Conservation (phyloP, 805 yeast species). For the Kockiozyma suomiensis region DNA sequence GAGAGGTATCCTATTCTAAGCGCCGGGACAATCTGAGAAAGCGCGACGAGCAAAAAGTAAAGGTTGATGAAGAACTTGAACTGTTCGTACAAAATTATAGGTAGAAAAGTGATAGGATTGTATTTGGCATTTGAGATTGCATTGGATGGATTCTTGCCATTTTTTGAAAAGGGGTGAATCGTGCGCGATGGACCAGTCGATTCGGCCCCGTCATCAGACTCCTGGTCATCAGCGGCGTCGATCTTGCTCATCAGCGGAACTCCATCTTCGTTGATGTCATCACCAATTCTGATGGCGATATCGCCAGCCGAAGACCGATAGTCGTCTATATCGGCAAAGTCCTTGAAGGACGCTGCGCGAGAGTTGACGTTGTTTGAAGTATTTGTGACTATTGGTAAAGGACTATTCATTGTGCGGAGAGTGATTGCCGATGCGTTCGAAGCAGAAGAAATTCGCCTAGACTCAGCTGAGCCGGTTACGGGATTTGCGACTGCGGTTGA, state of each 20-base stretch:
- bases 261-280: constrained; percentile 29
- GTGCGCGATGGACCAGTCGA: constrained; percentile 28
- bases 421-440: constrained; percentile 33
- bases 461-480: background rate
- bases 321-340: constrained; percentile 27
- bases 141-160: constrained; percentile 54
- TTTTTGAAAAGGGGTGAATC: constrained; percentile 26
- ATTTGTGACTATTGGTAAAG: background rate
- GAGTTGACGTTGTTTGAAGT: constrained; percentile 11
- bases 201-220: constrained; percentile 24
- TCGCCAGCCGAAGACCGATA: constrained; percentile 27
- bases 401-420: constrained; percentile 28
- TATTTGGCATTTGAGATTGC: constrained; percentile 94
- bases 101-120: constrained; percentile 82
- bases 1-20: constrained; percentile 90
- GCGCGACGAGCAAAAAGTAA: constrained; percentile 88
- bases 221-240: constrained; percentile 24
- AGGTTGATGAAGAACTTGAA: constrained; percentile 95
- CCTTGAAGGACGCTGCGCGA: constrained; percentile 29
- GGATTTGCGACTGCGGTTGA: constrained; percentile 9
- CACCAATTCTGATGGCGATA: constrained; percentile 33
- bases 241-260: constrained; percentile 34
- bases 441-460: constrained; percentile 27
- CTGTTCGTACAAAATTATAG: constrained; percentile 88
- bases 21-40: constrained; percentile 88